Percentiles rank a stretch among this genome's conserved stretches.
These are phyloP conservation scores for Colletotrichum sojae DNA, from an alignment of 2,329 filamentous ascomycete species.

Conservation along the genomic window DNA sequence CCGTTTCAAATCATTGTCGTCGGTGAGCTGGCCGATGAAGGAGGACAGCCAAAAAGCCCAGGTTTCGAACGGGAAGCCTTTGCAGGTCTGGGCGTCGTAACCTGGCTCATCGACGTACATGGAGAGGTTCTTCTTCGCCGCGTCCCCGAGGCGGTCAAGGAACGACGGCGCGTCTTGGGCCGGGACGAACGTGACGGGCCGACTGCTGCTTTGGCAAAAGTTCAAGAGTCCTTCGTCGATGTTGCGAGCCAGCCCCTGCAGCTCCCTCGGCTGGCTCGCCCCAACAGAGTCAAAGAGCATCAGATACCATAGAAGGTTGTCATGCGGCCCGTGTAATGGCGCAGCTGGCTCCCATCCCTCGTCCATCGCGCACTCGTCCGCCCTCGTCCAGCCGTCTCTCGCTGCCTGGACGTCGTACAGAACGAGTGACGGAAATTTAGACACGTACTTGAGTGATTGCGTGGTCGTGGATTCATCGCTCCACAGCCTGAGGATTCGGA, in stretches of 20 bases:
- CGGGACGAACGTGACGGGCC: conserved; percentile 50
- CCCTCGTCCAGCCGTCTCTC: conserved; percentile 53
- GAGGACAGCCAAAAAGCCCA: conserved; percentile 60
- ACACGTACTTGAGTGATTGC: conserved; percentile 57
- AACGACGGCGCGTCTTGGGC: conserved; percentile 50
- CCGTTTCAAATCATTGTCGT: conserved; percentile 51
- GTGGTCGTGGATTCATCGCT: conserved; percentile 56
- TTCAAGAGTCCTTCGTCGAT: conserved; percentile 53
- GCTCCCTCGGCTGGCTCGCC: conserved; percentile 43
- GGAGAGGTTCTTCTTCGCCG: conserved; percentile 48
- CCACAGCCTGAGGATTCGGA: conserved; percentile 63
- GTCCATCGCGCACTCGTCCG: conserved; percentile 43
- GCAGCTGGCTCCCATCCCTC: conserved; percentile 53
- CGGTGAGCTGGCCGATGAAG: conserved; percentile 55
- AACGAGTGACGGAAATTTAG: conserved; percentile 59
- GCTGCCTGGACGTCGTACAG: conserved; percentile 60
- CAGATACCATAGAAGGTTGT: conserved; percentile 53
- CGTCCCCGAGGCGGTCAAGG: conserved; percentile 52
- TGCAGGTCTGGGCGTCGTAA: conserved; percentile 50
- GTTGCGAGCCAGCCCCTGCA: conserved; percentile 48
- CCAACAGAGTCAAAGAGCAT: conserved; percentile 52
- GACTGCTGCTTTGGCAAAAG: conserved; percentile 38
- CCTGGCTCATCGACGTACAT: conserved; percentile 50
- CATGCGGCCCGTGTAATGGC: conserved; percentile 45
- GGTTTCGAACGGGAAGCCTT: conserved; percentile 53